Percentiles rank a stretch among this genome's conserved stretches.
Conservation (phyloP, 2,329 filamentous ascomycete genomes). For the Fusarium nanum region DNA sequence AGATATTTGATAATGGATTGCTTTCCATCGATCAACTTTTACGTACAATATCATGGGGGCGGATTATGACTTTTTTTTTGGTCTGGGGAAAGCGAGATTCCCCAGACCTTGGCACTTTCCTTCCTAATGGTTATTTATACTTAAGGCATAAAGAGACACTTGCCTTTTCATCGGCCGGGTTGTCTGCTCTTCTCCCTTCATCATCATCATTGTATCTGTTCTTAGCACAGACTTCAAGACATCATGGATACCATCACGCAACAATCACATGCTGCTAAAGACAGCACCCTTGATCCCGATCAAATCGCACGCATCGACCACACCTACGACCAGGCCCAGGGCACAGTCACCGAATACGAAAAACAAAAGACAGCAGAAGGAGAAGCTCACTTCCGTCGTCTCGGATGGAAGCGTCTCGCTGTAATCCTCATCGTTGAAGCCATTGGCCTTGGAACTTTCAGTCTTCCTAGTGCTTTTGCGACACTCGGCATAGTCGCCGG, state of each 20-base stretch:
- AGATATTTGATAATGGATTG: slow-evolving; percentile 21
- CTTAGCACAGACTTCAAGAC: not conserved
- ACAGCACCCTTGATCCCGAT: slow-evolving; percentile 1
- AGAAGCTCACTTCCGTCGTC: slow-evolving; percentile 36
- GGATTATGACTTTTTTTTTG: not conserved
- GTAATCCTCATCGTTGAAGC: slow-evolving; percentile 43
- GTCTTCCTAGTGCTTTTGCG: slow-evolving; percentile 42
- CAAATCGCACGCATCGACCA: slow-evolving; percentile 29
- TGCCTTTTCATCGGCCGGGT: not conserved
- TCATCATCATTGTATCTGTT: not conserved
- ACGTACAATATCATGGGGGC: slow-evolving; percentile 17
- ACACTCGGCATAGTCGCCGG: slow-evolving; percentile 49
- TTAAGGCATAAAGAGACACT: not conserved
- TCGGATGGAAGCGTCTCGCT: slow-evolving; percentile 44
- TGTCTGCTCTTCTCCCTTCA: not conserved
- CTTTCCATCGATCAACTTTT: slow-evolving; percentile 17
- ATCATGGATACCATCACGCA: slow-evolving; percentile 6
- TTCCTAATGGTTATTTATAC: not conserved
- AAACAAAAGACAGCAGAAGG: slow-evolving; percentile 40
- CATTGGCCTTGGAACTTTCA: slow-evolving; percentile 43
- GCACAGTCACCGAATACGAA: slow-evolving; percentile 42
- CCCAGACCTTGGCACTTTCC: slow-evolving; percentile 21
- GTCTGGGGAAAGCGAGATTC: slow-evolving; percentile 1
- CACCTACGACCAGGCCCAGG: slow-evolving; percentile 34
- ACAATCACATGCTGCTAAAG: not conserved